Conservation (phyloP, 371 early-diverging fungal species). For the Mucor circinelloides region DNA sequence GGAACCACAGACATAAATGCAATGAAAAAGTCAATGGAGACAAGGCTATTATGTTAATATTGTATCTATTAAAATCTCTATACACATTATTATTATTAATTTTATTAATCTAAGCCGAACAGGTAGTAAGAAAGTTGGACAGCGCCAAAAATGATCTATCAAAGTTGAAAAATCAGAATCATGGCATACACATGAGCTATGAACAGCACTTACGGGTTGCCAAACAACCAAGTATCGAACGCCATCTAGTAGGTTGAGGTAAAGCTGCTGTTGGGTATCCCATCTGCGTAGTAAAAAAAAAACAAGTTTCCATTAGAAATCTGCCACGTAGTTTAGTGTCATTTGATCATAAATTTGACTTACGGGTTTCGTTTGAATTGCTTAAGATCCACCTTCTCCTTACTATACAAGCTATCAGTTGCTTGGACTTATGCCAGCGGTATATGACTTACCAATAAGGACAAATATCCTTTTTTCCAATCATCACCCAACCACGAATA, state of each 20-base stretch:
- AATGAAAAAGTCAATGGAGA: neutral
- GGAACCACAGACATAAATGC: too few species aligned
- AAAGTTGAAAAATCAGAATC: too few species aligned
- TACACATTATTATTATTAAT: neutral
- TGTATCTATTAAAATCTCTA: neutral
- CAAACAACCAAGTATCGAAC: slow-evolving; percentile 83
- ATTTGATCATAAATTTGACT: slow-evolving; percentile 22
- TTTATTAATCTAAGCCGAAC: slow-evolving; percentile 36
- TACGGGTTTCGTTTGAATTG: slow-evolving; percentile 79
- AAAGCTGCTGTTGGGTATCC: slow-evolving; percentile 76
- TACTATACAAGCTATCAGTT: slow-evolving; percentile 39
- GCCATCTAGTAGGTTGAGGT: slow-evolving; percentile 81
- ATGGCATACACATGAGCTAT: neutral
- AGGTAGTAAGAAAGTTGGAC: slow-evolving; percentile 51
- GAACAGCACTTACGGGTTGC: slow-evolving; percentile 67
- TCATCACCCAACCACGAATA: slow-evolving; percentile 93
- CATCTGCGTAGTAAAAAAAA: slow-evolving; percentile 41
- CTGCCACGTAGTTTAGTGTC: neutral
- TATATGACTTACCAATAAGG: slow-evolving; percentile 79
- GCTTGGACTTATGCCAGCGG: neutral
- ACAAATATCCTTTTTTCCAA: slow-evolving; percentile 94
- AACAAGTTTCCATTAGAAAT: neutral
- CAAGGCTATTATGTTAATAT: neutral
- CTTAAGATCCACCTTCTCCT: slow-evolving; percentile 84
- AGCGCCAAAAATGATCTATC: slow-evolving; percentile 51